Base-by-base conservation (phyloP, 495 filamentous ascomycete species). In the Aspergillus nanangensis region DNA sequence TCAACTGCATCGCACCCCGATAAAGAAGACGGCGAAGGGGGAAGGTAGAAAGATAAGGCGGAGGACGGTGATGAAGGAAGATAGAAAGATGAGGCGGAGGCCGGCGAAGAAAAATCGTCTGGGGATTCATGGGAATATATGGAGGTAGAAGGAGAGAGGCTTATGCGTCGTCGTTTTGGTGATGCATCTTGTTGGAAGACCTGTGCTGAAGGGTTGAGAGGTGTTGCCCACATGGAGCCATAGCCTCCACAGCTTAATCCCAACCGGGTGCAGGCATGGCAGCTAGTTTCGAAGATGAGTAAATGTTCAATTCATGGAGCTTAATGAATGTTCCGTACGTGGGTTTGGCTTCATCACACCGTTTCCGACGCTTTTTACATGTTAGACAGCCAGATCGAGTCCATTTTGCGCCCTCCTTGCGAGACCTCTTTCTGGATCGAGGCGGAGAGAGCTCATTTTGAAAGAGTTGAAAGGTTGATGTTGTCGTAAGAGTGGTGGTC, bases 321-420 rank as follows among this genome's bases (percentile, higher is more conserved):
- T 19, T 5, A 21, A 17, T 7, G 24, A 11, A 24, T 13, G 17
- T 15, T 17, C n/a, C 23, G 15, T 53, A 70, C 70, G 62, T 66
- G 7, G 70, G 70, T 44, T 71, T 74, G 9, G 64, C 50, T 51
- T 71, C 69, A 44, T 74, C 70, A 27, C 70, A 74, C 36, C 62
- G 62, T 48, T 74, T 74, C 21, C 68, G 64, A 34, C 70, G 60
- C 39, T 55, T 63, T 44, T 74, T 74, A 47, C 70, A 74, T 0
- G 70, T 74, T 15, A 71, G 34, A 38, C 70, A 74, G 5, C 67
- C 70, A 1, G 66, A 69, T 4, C 70, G 66, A 47, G 65, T 68
- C 70, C 70, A 74, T 47, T 59, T 62, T 2, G 57, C 59, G 5
- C 68, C 63, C n/a, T 61, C 58, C 47, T 61, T 57, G 17, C 61